Evolutionary conservation across 1,139 yeast genomes (phyloP).

Genomic region (Saccharomycopsis phalli): DNA sequence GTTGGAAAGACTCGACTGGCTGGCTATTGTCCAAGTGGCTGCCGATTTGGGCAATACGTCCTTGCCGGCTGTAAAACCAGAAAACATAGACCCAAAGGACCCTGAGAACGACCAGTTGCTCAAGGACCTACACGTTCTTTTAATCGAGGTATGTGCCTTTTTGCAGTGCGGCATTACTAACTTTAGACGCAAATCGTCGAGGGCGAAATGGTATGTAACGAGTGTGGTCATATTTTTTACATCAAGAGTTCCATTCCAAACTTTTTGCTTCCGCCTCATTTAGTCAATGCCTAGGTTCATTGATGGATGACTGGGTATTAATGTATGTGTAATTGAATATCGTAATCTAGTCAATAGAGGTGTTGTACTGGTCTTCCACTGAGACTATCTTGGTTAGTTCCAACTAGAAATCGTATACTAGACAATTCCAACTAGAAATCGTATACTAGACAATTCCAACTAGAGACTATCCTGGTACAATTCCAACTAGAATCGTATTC

Average conservation of each 20-base stretch:
- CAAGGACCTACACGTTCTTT: slow-evolving; percentile 65
- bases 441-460: no score
- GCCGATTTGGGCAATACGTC: slow-evolving; percentile 56
- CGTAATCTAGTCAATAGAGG: no score
- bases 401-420: no score
- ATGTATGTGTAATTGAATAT: no score
- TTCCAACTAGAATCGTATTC: no score
- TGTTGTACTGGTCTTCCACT: no score
- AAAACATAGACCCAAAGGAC: slow-evolving; percentile 30
- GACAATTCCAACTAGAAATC: no score
- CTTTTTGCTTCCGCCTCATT: slow-evolving; percentile 88
- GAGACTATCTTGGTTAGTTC: no score
- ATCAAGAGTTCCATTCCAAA: slow-evolving; percentile 93
- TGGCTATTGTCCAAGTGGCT: slow-evolving; percentile 70
- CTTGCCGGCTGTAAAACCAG: slow-evolving; percentile 54
- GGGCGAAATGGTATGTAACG: slow-evolving; percentile 82
- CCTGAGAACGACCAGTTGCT: slow-evolving; percentile 55
- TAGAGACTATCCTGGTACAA: no score
- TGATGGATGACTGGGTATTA: no score
- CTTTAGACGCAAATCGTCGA: slow-evolving; percentile 76
- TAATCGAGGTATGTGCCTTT: no score
- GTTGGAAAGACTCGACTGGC: slow-evolving; percentile 82
- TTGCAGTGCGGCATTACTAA: no score
- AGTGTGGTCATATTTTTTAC: slow-evolving; percentile 80
- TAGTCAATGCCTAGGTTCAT: slow-evolving; percentile 29